Base-by-base conservation (phyloP, 2,329 filamentous ascomycete genomes). In the Endoconidiophora polonica region DNA sequence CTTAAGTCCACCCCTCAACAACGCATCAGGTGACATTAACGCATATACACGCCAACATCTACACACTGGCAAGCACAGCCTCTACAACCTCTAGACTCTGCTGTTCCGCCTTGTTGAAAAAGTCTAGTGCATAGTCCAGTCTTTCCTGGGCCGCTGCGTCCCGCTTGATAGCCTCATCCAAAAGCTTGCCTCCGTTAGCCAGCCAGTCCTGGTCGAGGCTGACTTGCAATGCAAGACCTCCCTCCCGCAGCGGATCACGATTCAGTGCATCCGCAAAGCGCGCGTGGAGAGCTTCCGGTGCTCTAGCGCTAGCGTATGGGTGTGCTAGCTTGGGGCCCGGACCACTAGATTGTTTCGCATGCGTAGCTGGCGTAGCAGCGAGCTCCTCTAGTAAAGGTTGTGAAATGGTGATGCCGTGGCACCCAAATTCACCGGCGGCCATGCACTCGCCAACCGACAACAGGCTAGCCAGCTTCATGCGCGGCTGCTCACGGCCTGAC, bases 401-500 rank as follows among this genome's bases (percentile, higher is more conserved):
- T 1, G 67, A 64, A 44, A 71, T 63, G 3, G 68, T 70, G 18
- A 65, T 67, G 3, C 65, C 65, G 52, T 71, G 66, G 56, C 67
- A 71, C 38, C 68, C 67, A 56, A 68, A 59, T 55, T 69, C 68
- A 7, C 63, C 68, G 10, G 66, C 62, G 4, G 68, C 68, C 65
- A 70, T 67, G 41, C 62, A 66, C 55, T 71, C 68, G 16, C 66
- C 60, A 3, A 61, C 54, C 0, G 64, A 63, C 55, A 70, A 60
- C 54, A 69, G 68, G 56, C 66, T 68, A 3, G 68, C 68, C 40
- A 67, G 66, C 57, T 71, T 72, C 12, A 72, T 55, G 9, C 69
- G 59, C 1, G 70, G 69, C 57, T 73, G 69, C 47, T 66, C 62
- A 52, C 65, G 64, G n/a, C 69, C 69, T 0, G 68, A 72, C 54